Percentiles rank a stretch among this genome's conserved stretches.
These are phyloP conservation scores for Citrus mangshanensis DNA, from an alignment of 345 rosid species.

Conservation along the genomic window DNA sequence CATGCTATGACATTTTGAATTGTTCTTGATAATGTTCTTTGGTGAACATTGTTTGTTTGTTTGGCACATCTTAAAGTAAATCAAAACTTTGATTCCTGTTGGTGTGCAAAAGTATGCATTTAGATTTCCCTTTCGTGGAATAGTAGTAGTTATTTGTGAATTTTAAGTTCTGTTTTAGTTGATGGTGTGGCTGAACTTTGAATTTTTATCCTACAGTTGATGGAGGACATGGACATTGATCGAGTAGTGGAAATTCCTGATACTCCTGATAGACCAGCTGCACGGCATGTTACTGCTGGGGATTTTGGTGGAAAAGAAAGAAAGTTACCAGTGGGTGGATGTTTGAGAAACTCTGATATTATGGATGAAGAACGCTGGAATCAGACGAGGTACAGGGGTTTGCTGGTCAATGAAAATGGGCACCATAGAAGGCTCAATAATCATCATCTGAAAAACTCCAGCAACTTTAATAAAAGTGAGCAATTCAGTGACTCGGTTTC, in stretches of 20 bases:
- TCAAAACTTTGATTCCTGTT: neutral
- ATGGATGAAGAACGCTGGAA: constrained; percentile 29
- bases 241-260: constrained; percentile 59
- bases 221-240: constrained; percentile 79
- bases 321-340: constrained; percentile 33
- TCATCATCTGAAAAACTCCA: constrained; percentile 26
- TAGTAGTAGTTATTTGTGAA: neutral
- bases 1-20: neutral
- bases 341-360: constrained; percentile 25
- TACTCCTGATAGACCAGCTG: constrained; percentile 68
- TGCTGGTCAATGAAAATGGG: constrained; percentile 30
- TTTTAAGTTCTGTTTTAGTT: neutral
- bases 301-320: constrained; percentile 31
- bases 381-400: constrained; percentile 23
- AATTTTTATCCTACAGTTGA: constrained; percentile 20
- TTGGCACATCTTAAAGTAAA: neutral
- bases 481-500: constrained; percentile 13
- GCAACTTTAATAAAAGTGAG: constrained; percentile 27
- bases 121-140: neutral
- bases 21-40: neutral
- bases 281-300: constrained; percentile 17
- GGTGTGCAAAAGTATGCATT: neutral
- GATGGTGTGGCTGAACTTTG: neutral
- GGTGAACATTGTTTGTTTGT: neutral
- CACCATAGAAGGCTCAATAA: constrained; percentile 22